Percentiles rank a stretch among this genome's conserved stretches.
Conservation (phyloP, 139 green algal genomes). For the Yamagishiella unicocca region DNA sequence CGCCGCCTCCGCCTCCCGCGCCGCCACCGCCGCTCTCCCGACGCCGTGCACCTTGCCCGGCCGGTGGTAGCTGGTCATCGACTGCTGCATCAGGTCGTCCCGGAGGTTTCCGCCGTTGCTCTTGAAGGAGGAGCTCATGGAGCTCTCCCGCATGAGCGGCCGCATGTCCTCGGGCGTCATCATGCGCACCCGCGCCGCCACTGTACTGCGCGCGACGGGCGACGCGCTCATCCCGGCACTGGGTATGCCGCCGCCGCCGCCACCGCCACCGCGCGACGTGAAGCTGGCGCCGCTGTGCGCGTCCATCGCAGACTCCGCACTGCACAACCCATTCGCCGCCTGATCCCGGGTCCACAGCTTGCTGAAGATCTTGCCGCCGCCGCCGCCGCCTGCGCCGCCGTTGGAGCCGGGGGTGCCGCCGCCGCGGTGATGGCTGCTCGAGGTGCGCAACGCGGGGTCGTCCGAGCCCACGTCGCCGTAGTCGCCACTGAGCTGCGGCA, state of each 20-base stretch:
- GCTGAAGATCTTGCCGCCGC: constrained; percentile 26
- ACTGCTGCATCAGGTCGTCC: constrained; percentile 30
- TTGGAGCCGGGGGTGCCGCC: background rate
- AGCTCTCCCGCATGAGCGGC: constrained; percentile 33
- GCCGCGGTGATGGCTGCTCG: background rate
- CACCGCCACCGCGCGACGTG: background rate
- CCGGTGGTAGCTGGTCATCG: constrained; percentile 21
- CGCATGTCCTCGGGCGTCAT: constrained; percentile 33
- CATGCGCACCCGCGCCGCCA: constrained; percentile 18
- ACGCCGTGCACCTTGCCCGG: constrained; percentile 39
- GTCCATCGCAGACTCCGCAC: background rate
- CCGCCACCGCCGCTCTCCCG: constrained; percentile 14
- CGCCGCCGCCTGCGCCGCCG: background rate
- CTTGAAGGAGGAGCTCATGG: background rate
- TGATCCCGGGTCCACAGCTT: constrained; percentile 49
- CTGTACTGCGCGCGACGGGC: background rate
- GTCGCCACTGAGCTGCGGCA: background rate
- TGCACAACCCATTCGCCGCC: background rate
- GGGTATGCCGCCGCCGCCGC: background rate
- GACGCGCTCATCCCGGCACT: too few relatives aligned
- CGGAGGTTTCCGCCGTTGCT: background rate
- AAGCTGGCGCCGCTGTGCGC: background rate
- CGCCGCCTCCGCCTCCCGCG: constrained; percentile 25
- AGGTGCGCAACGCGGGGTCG: background rate
- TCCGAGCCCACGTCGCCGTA: background rate